Evolutionary conservation across 2,329 filamentous ascomycete genomes (phyloP), one percentile per base, ranked within the genome.

Genomic region (Aspergillus sp.): DNA sequence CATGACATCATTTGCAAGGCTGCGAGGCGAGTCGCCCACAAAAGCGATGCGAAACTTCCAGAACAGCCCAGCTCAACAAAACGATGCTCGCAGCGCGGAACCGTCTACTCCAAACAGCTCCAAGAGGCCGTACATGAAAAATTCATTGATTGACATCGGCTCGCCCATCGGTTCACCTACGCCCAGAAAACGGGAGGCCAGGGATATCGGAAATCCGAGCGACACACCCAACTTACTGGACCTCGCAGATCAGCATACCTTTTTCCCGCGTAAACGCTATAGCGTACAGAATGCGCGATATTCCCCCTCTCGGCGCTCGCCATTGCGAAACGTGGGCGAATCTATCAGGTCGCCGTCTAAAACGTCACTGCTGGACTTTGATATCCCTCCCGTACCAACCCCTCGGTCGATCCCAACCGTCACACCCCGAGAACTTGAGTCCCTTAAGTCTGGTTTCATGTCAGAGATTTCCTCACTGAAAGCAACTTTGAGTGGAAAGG

Each of bases 391-490:
- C 0, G 83, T 90, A 54, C 90, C 91, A 2, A 97, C 93, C 0
- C 93, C 93, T 10, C 83, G 91, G 49, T 95, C 89, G 43, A 80
- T 97, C 32, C 93, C 93, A 0, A 88, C 85, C 7, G 86, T 97
- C 54, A 95, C 90, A 2, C 88, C 93, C 2, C 83, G 93, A 30
- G 93, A 98, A 69, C 75, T 97, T 2, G 93, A 98, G 63, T 88
- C 86, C 10, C 76, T 97, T 47, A 97, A 97, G 65, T 96, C 90
- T 0, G 80, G 79, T 26, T 94, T 95, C 57, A 77, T 94, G 40
- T 95, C 90, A 0, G 88, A 97, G 62, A 95, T 98, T 47, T 95
- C 89, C 49, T 89, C 87, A n/a, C 79, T 98, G 12, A 93, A 88
- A 60, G 93, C 93, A 3, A 91, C 88, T 7, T 75, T 98, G 7